These are phyloP conservation scores for Colletotrichum filicis DNA, from an alignment of 2,329 filamentous ascomycete genomes.

Conservation along the genomic window DNA sequence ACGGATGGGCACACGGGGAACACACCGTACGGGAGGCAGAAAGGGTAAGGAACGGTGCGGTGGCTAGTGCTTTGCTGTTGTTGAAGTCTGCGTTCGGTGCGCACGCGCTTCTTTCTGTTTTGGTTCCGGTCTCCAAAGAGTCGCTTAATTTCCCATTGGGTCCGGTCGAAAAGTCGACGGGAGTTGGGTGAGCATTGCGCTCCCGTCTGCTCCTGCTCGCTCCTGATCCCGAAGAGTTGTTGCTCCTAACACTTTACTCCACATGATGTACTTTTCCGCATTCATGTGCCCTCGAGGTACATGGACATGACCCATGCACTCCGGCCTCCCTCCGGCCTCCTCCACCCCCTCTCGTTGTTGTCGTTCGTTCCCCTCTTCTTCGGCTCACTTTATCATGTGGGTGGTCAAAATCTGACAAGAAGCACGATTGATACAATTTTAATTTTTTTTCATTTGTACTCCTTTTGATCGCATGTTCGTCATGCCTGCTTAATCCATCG, in stretches of 20 bases:
- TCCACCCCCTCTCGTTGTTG: slow-evolving; percentile 1
- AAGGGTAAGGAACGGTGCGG: slow-evolving; percentile 3
- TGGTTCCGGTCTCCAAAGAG: slow-evolving; percentile 9
- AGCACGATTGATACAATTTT: neutral
- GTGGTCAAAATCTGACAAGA: neutral
- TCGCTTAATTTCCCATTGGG: slow-evolving; percentile 22
- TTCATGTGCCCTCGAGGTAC: slow-evolving; percentile 1
- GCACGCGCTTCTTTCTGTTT: slow-evolving; percentile 29
- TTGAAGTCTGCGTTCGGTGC: slow-evolving; percentile 6
- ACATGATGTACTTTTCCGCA: neutral
- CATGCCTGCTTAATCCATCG: neutral
- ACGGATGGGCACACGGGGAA: neutral
- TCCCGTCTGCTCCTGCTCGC: neutral
- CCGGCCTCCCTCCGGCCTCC: neutral
- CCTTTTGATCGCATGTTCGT: neutral
- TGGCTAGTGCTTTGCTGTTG: slow-evolving; percentile 18
- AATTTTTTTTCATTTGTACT: neutral
- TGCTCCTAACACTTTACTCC: slow-evolving; percentile 13
- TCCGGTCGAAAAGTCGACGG: neutral
- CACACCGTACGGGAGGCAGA: neutral
- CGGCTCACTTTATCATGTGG: neutral
- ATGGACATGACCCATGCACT: neutral
- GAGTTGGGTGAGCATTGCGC: neutral
- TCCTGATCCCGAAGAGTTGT: neutral
- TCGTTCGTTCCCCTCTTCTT: slow-evolving; percentile 10